Conservation (phyloP, 208 protist genomes). For the Wallacemonas sp. region DNA sequence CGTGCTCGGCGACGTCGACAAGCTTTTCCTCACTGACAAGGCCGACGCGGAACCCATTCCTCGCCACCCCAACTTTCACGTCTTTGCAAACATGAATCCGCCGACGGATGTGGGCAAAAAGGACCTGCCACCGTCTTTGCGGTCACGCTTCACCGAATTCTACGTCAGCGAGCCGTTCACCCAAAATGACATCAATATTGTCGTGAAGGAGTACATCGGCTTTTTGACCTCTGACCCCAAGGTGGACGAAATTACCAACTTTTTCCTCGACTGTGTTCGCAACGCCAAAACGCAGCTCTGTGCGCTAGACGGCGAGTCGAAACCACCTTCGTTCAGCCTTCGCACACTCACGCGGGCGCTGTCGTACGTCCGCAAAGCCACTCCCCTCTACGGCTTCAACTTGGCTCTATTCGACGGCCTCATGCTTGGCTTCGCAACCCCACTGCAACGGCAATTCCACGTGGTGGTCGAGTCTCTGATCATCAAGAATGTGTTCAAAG, state of each 20-base stretch:
- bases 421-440: conserved; percentile 96
- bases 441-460: conserved; percentile 91
- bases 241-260: conserved; percentile 93
- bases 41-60: conserved; percentile 57
- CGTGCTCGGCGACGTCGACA: conserved; percentile 93
- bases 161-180: conserved; percentile 98
- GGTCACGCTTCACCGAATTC: conserved; percentile 98
- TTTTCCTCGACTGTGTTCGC: conserved; percentile 94
- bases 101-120: conserved; percentile 99
- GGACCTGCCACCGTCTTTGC: conserved; percentile 94
- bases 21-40: conserved; percentile 85
- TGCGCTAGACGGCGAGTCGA: conserved; percentile 91
- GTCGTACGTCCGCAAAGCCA: conserved; percentile 89
- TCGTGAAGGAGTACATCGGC: conserved; percentile 92
- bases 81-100: conserved; percentile 99
- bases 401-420: conserved; percentile 96
- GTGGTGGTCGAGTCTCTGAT: conserved; percentile 89
- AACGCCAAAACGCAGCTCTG: conserved; percentile 86
- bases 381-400: conserved; percentile 93
- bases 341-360: conserved; percentile 97
- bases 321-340: conserved; percentile 97
- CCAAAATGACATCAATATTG: conserved; percentile 92
- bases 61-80: conserved; percentile 97
- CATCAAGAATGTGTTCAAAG: conserved; percentile 82
- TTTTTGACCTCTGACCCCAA: conserved; percentile 77